Evolutionary conservation across 192 early-diverging fungal species (phyloP).

Genomic region (Funneliformis mosseae): DNA sequence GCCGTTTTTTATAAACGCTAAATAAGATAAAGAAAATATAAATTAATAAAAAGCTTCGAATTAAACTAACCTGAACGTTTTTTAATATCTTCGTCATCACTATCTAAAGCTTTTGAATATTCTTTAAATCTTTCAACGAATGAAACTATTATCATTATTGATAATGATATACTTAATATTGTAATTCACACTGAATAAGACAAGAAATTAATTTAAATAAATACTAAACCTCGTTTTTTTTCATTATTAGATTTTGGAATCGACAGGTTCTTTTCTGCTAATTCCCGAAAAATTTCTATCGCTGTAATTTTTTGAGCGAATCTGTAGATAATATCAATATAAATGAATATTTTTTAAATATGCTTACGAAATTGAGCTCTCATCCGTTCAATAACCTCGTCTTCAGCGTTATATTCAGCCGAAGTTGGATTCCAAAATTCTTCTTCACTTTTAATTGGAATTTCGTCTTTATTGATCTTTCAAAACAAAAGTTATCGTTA

Average conservation of each 20-base stretch:
- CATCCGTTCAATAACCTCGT: background rate
- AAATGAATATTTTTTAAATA: background rate
- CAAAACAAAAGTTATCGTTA: background rate
- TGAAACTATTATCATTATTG: background rate
- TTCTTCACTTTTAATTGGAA: constrained; percentile 2
- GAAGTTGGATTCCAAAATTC: constrained; percentile 11
- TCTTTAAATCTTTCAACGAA: constrained; percentile 7
- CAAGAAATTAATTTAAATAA: background rate
- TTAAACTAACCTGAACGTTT: background rate
- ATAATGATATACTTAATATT: background rate
- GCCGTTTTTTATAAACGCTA: too few relatives aligned
- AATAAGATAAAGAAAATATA: too few relatives aligned
- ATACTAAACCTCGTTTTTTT: background rate
- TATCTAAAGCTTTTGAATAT: background rate
- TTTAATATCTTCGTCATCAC: background rate
- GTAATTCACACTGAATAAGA: background rate
- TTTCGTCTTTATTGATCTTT: background rate
- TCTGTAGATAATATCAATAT: background rate
- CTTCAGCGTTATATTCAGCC: background rate
- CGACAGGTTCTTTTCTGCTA: background rate
- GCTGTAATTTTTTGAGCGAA: background rate
- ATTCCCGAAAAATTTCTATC: background rate
- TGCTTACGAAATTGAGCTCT: background rate
- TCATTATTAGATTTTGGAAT: background rate
- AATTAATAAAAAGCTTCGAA: background rate